A percentile compares a stretch with the other conserved stretches of the same genome.
Conservation (phyloP, 2,329 filamentous ascomycete species). For the Chrysosporium keratinophilum region DNA sequence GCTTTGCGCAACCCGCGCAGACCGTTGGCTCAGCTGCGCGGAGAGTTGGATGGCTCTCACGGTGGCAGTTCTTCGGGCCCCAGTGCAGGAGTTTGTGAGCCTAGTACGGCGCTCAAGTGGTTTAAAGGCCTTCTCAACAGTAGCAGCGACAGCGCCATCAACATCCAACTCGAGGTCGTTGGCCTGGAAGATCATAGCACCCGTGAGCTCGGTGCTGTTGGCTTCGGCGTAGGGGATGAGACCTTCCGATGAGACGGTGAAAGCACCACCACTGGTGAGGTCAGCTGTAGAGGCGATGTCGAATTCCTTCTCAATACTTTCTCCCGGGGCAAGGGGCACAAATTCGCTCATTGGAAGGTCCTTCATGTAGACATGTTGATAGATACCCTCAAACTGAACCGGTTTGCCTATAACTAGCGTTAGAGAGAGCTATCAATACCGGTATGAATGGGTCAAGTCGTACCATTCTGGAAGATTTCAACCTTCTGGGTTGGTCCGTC, state of each 20-base stretch:
- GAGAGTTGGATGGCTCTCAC: background rate
- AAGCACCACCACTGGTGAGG: slow-evolving; percentile 10
- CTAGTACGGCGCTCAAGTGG: slow-evolving; percentile 12
- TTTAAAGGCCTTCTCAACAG: slow-evolving; percentile 29
- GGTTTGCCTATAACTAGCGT: background rate
- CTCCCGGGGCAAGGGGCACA: slow-evolving; percentile 8
- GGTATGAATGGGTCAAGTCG: background rate
- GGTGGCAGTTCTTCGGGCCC: slow-evolving; percentile 20
- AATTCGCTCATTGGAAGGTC: slow-evolving; percentile 6
- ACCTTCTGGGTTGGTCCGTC: slow-evolving; percentile 10
- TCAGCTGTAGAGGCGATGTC: slow-evolving; percentile 14
- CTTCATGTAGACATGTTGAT: background rate
- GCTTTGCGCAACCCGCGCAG: slow-evolving; percentile 41
- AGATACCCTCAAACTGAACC: slow-evolving; percentile 12
- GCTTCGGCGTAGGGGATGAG: slow-evolving; percentile 7
- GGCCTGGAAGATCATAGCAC: slow-evolving; percentile 47
- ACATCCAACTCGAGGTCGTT: slow-evolving; percentile 50
- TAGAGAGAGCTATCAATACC: background rate
- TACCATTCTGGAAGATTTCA: slow-evolving; percentile 13
- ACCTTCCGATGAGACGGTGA: slow-evolving; percentile 8
- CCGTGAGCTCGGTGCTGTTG: slow-evolving; percentile 42
- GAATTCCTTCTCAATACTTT: slow-evolving; percentile 9
- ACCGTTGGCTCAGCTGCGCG: slow-evolving; percentile 31
- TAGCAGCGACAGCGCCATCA: slow-evolving; percentile 46
- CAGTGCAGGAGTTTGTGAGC: slow-evolving; percentile 45